Percentiles rank a stretch among this genome's conserved stretches.
phyloP scores from a whole-genome alignment of 2,329 filamentous ascomycete species.

The Hirsutella thompsonii region DNA sequence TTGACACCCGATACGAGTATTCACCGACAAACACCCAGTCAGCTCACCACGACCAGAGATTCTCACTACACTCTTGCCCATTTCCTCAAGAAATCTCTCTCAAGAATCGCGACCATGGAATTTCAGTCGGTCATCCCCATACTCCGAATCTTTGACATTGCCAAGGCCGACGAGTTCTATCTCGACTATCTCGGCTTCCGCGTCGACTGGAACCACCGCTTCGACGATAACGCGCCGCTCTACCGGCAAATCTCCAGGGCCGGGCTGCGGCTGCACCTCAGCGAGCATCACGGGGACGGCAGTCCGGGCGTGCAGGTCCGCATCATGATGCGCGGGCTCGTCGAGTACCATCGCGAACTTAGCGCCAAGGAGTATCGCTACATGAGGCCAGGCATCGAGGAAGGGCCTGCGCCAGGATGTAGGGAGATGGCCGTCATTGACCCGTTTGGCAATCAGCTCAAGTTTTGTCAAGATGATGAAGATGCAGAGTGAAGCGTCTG shows the following conservation, averaged over 20 bases:
- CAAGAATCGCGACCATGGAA: constrained; percentile 1
- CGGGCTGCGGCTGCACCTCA: constrained; percentile 6
- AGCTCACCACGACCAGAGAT: background rate
- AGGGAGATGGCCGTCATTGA: constrained; percentile 6
- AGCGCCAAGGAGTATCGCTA: constrained; percentile 6
- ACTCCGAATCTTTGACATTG: constrained; percentile 8
- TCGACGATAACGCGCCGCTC: constrained; percentile 7
- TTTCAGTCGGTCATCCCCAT: constrained; percentile 7
- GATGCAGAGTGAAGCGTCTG: background rate
- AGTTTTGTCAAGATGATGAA: constrained; percentile 4
- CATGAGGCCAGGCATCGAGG: constrained; percentile 8
- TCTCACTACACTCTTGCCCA: background rate
- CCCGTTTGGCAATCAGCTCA: constrained; percentile 8
- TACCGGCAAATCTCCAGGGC: constrained; percentile 8
- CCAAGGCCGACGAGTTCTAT: constrained; percentile 11
- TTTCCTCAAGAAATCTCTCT: background rate
- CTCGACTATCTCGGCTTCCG: constrained; percentile 8
- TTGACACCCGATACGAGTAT: too few relatives aligned
- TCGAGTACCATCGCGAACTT: constrained; percentile 5
- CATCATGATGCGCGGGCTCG: constrained; percentile 3
- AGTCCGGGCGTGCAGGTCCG: constrained; percentile 6
- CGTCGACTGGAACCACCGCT: constrained; percentile 9
- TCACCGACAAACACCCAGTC: too few relatives aligned
- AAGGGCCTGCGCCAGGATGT: constrained; percentile 2
- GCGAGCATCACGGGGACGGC: constrained; percentile 10